A percentile compares a stretch with the other conserved stretches of the same genome.
These are phyloP conservation scores for Fonsecaea monophora DNA, from an alignment of 2,329 filamentous ascomycete genomes.

Conservation along the genomic window DNA sequence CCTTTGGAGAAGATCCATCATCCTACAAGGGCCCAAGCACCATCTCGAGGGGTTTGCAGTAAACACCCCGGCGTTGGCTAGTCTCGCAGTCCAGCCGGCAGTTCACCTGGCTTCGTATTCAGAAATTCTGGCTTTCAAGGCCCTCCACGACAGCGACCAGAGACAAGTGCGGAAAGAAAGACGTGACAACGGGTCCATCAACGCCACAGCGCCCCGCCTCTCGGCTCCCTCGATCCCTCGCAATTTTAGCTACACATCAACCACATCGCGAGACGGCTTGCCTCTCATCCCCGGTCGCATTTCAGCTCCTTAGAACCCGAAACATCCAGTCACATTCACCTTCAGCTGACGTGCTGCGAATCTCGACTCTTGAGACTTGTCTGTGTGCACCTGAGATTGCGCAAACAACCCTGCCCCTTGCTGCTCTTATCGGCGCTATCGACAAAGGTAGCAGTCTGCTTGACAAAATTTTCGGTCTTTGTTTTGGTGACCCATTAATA, in stretches of 20 bases:
- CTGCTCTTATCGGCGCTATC: constrained; percentile 1
- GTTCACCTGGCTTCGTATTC: neutral
- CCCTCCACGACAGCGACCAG: neutral
- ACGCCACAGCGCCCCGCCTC: neutral
- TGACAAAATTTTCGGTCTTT: neutral
- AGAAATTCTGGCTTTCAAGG: neutral
- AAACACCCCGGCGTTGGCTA: neutral
- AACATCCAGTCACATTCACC: constrained; percentile 6
- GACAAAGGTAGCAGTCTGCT: neutral
- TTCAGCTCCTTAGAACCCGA: constrained; percentile 5
- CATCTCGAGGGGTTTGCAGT: neutral
- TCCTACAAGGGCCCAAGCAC: neutral
- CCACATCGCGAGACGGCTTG: neutral
- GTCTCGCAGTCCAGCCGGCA: neutral
- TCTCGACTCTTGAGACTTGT: neutral
- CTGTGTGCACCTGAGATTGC: constrained; percentile 3
- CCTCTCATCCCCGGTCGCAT: neutral
- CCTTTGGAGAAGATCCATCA: neutral
- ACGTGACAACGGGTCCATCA: neutral
- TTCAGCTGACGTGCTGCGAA: neutral
- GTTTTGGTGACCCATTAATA: neutral
- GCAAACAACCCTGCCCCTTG: neutral
- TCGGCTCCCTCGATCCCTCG: constrained; percentile 4
- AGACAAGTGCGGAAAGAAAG: constrained; percentile 1
- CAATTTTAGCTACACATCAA: constrained; percentile 19